Evolutionary conservation across 2,329 filamentous ascomycete species (phyloP).

Genomic region (Pezicula neosporulosa): DNA sequence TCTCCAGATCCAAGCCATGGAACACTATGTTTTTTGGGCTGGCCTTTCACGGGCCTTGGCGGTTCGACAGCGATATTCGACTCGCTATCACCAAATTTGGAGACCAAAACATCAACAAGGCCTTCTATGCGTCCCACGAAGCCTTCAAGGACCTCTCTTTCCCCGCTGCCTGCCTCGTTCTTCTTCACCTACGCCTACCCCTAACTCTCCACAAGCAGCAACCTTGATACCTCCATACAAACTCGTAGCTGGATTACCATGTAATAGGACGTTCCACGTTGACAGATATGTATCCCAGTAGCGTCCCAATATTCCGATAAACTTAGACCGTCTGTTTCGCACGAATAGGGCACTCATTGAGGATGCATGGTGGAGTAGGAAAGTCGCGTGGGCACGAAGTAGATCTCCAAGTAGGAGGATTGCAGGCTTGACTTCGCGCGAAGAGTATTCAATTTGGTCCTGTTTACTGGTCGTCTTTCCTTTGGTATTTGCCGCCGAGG

Average conservation of each 20-base stretch:
- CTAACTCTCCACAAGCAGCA: constrained; percentile 85
- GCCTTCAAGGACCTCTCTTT: constrained; percentile 91
- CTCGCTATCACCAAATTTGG: constrained; percentile 64
- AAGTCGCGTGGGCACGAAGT: constrained; percentile 75
- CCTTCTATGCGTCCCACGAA: constrained; percentile 77
- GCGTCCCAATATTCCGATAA: constrained; percentile 67
- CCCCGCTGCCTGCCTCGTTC: constrained; percentile 92
- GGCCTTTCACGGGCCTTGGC: constrained; percentile 11
- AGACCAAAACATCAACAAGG: constrained; percentile 82
- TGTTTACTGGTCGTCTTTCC: constrained; percentile 16
- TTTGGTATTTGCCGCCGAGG: constrained; percentile 38
- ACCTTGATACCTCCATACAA: constrained; percentile 84
- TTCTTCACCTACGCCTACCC: constrained; percentile 92
- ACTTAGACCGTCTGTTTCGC: constrained; percentile 61
- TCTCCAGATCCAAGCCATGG: constrained; percentile 72
- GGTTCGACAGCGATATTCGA: constrained; percentile 24
- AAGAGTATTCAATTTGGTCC: constrained; percentile 70
- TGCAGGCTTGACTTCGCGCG: constrained; percentile 83
- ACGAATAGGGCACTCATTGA: constrained; percentile 69
- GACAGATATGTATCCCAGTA: constrained; percentile 74
- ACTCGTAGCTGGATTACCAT: constrained; percentile 80
- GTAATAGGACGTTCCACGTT: constrained; percentile 85
- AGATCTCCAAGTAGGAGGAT: constrained; percentile 77
- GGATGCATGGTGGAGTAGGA: constrained; percentile 81
- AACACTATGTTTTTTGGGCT: constrained; percentile 25